Conservation (phyloP, 169 alveolate genomes). For the Plasmodium coatneyi region DNA sequence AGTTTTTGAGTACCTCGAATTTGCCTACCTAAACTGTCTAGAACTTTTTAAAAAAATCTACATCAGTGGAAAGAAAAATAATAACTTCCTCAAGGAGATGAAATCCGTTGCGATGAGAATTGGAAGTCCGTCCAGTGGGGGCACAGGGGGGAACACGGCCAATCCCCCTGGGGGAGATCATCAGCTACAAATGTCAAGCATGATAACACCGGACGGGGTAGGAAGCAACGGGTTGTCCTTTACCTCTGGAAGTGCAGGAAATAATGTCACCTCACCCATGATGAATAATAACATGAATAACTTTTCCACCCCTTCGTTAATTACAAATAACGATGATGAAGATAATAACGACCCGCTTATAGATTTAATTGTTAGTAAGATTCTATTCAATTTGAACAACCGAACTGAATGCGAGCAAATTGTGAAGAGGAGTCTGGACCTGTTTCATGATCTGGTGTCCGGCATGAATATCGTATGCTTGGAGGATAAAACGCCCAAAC, state of each 20-base stretch:
- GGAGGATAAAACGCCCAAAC: constrained; percentile 92
- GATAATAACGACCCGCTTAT: constrained; percentile 61
- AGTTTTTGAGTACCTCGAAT: constrained; percentile 87
- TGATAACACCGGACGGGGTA: background rate
- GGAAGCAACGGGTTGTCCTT: background rate
- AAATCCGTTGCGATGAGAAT: constrained; percentile 42
- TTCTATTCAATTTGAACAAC: constrained; percentile 89
- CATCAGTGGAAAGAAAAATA: constrained; percentile 93
- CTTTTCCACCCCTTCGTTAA: constrained; percentile 33
- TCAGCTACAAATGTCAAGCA: background rate
- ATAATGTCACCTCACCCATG: background rate
- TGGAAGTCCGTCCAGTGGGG: background rate
- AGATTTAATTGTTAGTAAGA: constrained; percentile 71
- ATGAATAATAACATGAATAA: constrained; percentile 19
- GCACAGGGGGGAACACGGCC: background rate
- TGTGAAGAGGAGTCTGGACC: constrained; percentile 90
- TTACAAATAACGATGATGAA: constrained; percentile 46
- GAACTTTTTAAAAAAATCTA: constrained; percentile 93
- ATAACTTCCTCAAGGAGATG: constrained; percentile 80
- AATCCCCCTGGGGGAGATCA: background rate
- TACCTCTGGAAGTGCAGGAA: background rate
- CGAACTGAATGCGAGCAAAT: constrained; percentile 88
- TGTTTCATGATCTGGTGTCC: constrained; percentile 92
- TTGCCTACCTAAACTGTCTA: constrained; percentile 90
- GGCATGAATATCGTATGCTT: constrained; percentile 94